Base-by-base conservation (phyloP, 345 rosid species). In the Dipteronia sinensis region DNA sequence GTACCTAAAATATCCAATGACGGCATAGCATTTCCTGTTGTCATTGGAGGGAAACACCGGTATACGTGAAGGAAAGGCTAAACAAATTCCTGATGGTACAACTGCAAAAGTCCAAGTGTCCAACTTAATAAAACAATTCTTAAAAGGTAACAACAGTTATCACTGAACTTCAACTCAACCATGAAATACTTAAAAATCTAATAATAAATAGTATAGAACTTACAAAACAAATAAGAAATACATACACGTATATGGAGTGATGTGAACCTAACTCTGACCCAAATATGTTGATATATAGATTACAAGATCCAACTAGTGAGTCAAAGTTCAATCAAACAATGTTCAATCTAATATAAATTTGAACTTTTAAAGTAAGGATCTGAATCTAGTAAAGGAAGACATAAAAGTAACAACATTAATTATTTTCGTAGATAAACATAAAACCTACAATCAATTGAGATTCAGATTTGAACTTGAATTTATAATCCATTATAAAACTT, bases 1-100 rank as follows among this genome's bases (percentile, higher is more conserved):
- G 72, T 81, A 92, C 98, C 96, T 89, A 93, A 84, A 82, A 94
- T 94, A 51, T 91, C 93, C 89, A 90, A 69, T 7, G 91, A 72
- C 0, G 92, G 92, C 38, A 86, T 81, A 80, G 88, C 70, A 51
- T 79, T 76, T 76, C 77, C 63, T n/a, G 88, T 78, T 68, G 86
- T 79, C 87, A 85, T 79, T 56, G 40, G 65, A 71, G 12, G 55
- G n/a, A 55, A 25, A 38, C 55, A 19, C 66, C 20, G 15, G 53
- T 6, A 59, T 20, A 12, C 40, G 75, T 44, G 6, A 72, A 56
- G 31, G 53, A 56, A 31, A 38, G 7, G 34, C 34, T 58, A 58
- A 10, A 8, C 64, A 71, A 56, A 46, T 55, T 71, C 11, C 20
- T 1, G 16, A 71, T 4, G 2, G 64, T 1, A 34, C 47, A 71